phyloP scores from a whole-genome alignment of 1,284 basidiomycete genomes.

The Ganoderma resinaceum region DNA sequence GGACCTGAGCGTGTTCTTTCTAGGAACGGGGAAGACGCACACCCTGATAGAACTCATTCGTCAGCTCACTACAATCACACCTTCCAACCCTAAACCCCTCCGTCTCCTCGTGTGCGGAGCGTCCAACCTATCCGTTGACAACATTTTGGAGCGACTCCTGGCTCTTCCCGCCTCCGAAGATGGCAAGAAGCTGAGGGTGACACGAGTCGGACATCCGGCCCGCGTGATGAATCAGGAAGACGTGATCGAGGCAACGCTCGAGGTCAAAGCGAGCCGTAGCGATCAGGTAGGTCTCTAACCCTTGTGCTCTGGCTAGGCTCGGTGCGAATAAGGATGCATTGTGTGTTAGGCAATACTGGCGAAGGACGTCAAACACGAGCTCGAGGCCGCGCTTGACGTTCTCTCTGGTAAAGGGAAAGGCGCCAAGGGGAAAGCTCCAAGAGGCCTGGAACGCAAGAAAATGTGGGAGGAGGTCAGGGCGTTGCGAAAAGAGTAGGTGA shows the following conservation, averaged over 20 bases:
- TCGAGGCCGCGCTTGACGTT: conserved; percentile 71
- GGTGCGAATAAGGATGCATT: not conserved
- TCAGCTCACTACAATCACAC: conserved; percentile 69
- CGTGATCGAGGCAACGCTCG: conserved; percentile 84
- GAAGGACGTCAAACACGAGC: conserved; percentile 85
- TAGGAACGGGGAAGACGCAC: conserved; percentile 92
- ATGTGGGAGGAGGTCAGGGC: conserved; percentile 93
- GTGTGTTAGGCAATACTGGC: conserved; percentile 67
- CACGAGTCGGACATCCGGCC: conserved; percentile 92
- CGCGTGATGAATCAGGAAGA: conserved; percentile 80
- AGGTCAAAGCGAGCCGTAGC: conserved; percentile 82
- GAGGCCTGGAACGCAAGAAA: conserved; percentile 83
- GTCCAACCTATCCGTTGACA: conserved; percentile 92
- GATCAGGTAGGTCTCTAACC: conserved; percentile 60
- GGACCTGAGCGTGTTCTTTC: conserved; percentile 5
- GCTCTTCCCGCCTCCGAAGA: conserved; percentile 57
- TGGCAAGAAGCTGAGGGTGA: conserved; percentile 62
- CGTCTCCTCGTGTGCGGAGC: conserved; percentile 88
- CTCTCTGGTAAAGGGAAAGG: conserved; percentile 84
- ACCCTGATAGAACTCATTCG: conserved; percentile 91
- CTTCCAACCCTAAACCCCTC: conserved; percentile 55
- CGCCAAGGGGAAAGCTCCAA: conserved; percentile 70
- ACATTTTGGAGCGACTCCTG: conserved; percentile 86
- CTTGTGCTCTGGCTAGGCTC: not conserved
- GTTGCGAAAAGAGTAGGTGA: conserved; percentile 84